Base-by-base conservation (phyloP, 768 basidiomycete genomes). In the Leccinum rimulosum region DNA sequence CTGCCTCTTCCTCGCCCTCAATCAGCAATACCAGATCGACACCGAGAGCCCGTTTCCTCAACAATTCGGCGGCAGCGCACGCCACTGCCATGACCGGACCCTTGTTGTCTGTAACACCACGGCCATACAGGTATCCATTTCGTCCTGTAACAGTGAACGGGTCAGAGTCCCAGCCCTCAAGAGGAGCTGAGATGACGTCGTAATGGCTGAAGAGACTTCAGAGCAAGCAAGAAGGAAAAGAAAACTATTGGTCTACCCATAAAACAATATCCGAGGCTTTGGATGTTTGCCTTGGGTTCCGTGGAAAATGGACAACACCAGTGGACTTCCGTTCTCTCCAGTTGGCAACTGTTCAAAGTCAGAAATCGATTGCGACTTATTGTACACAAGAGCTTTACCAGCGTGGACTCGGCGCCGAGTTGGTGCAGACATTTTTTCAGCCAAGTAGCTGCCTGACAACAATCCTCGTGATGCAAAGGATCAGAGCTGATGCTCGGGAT, bases 1-100 rank as follows among this genome's bases (percentile, higher is more conserved):
- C 96, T n/a, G 85, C 86, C 71, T 99, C 97, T 70, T 97, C 97
- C 70, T 98, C 96, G 0, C 97, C 97, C 74, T 99, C 97, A 15
- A 98, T 86, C 54, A 98, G 73, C 70, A 98, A 86, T 6, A 98
- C 86, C 1, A 99, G 71, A 68, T 99, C 97, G 0, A 95, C 81
- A 25, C 84, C 91, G 3, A 99, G 82, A 11, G 86, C 82, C 1
- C 93, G 80, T 12, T 79, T 77, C 28, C 85, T 78, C 3, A 95
- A 81, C 48, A 98, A 71, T 22, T 91, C 85, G 0, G 94, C 91
- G 11, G 88, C 93, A 1, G 97, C 97, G 64, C 86, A 92, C 0
- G 96, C 97, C 15, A 87, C 82, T 1, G 95, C 94, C 60, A 98
- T 81, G 50, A 97, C 88, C 0, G 97, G 97, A 0, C 96, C 97